phyloP scores from a whole-genome alignment of 2,329 filamentous ascomycete species.

The Thelonectria blattea region DNA sequence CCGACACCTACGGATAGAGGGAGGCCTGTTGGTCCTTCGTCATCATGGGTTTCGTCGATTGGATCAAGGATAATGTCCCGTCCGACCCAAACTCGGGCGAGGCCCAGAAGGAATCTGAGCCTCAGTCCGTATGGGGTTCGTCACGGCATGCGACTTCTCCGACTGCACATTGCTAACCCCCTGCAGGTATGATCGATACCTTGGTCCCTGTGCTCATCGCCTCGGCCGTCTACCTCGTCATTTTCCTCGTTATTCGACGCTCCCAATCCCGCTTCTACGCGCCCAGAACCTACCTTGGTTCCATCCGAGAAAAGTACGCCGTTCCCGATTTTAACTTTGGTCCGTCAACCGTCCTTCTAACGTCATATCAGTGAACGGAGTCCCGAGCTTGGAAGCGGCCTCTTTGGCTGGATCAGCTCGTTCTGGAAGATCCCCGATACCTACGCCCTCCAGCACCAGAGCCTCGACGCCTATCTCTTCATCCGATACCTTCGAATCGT shows the following conservation, averaged over 20 bases:
- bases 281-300: slow-evolving; percentile 58
- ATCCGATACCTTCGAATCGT: slow-evolving; percentile 83
- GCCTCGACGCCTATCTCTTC: slow-evolving; percentile 87
- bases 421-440: slow-evolving; percentile 73
- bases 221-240: slow-evolving; percentile 54
- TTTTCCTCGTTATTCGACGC: slow-evolving; percentile 58
- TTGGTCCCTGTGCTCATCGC: slow-evolving; percentile 59
- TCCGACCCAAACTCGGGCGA: slow-evolving; percentile 33
- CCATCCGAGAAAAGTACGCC: slow-evolving; percentile 56
- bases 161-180: not conserved
- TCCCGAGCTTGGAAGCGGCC: slow-evolving; percentile 59
- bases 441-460: slow-evolving; percentile 84
- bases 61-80: slow-evolving; percentile 44
- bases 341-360: slow-evolving; percentile 19
- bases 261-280: slow-evolving; percentile 60
- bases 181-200: slow-evolving; percentile 53
- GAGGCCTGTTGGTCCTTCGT: slow-evolving; percentile 24
- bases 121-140: slow-evolving; percentile 45
- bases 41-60: slow-evolving; percentile 49
- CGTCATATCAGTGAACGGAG: slow-evolving; percentile 56
- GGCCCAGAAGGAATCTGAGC: slow-evolving; percentile 30
- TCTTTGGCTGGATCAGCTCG: slow-evolving; percentile 66
- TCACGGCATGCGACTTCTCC: not conserved
- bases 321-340: not conserved
- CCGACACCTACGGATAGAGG: slow-evolving; percentile 9